phyloP scores from a whole-genome alignment of 441 rosid genomes.

The Gossypium lobatum region DNA sequence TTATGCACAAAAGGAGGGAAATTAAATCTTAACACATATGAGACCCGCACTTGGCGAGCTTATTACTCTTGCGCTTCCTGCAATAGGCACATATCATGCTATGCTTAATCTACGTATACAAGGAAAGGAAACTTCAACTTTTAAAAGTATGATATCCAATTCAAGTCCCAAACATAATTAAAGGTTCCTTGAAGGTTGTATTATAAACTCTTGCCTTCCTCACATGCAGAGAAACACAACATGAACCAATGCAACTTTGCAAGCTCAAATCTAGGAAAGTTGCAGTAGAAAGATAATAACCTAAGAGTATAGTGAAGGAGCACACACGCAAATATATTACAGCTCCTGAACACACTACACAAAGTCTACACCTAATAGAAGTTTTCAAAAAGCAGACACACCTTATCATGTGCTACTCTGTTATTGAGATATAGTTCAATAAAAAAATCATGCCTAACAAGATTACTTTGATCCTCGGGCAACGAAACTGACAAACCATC shows the following conservation, averaged over 20 bases:
- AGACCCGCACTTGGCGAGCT: background rate
- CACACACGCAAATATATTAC: background rate
- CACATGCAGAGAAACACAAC: background rate
- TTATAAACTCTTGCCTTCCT: background rate
- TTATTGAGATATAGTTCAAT: background rate
- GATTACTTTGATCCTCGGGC: background rate
- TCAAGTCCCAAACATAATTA: background rate
- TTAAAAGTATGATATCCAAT: background rate
- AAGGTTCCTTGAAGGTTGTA: background rate
- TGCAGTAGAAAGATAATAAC: background rate
- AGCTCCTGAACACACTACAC: background rate
- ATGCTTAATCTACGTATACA: background rate
- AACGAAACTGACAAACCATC: background rate
- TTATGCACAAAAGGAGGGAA: background rate
- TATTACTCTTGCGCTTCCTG: background rate
- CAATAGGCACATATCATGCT: background rate
- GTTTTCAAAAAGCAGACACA: background rate
- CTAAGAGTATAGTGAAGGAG: background rate
- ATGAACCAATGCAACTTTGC: background rate
- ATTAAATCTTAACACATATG: background rate
- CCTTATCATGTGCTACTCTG: background rate
- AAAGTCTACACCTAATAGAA: background rate
- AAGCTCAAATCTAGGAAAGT: background rate
- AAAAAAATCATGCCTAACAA: background rate
- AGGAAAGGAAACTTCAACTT: background rate